Conservation (phyloP, 2,329 filamentous ascomycete species). For the Daldinia sp. region DNA sequence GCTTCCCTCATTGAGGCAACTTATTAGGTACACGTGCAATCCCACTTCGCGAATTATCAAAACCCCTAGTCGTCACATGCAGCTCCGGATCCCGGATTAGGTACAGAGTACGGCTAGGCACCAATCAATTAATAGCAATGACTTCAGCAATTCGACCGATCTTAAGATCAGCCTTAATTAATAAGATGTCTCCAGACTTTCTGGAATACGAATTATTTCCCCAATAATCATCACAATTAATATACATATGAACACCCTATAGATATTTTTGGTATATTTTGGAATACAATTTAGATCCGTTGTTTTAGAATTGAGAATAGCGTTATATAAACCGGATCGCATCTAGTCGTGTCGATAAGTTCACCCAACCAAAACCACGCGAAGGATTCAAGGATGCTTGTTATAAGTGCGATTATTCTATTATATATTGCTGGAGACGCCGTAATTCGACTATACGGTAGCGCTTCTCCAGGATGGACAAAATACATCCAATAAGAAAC, state of each 20-base stretch:
- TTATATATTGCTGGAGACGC: neutral
- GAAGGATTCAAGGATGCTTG: neutral
- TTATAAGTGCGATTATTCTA: neutral
- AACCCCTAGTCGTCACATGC: conserved; percentile 26
- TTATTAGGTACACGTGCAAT: conserved; percentile 33
- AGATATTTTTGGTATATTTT: neutral
- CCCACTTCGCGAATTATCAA: conserved; percentile 15
- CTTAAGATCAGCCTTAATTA: conserved; percentile 30
- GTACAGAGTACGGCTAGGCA: conserved; percentile 12
- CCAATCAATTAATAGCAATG: conserved; percentile 11
- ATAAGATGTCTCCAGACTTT: conserved; percentile 14
- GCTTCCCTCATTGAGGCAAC: conserved; percentile 7
- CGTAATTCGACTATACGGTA: conserved; percentile 6
- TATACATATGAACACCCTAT: too few relatives aligned
- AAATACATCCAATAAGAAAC: conserved; percentile 12
- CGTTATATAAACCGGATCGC: neutral
- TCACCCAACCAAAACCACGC: neutral
- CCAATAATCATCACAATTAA: too few relatives aligned
- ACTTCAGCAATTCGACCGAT: conserved; percentile 22
- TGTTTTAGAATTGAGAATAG: neutral
- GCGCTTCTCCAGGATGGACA: conserved; percentile 26
- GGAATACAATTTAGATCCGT: neutral
- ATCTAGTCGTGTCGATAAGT: neutral
- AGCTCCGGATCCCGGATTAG: conserved; percentile 30
- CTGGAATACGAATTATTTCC: conserved; percentile 10